Base-by-base conservation (phyloP, 73 alveolate species). In the Stentor roeselii region DNA sequence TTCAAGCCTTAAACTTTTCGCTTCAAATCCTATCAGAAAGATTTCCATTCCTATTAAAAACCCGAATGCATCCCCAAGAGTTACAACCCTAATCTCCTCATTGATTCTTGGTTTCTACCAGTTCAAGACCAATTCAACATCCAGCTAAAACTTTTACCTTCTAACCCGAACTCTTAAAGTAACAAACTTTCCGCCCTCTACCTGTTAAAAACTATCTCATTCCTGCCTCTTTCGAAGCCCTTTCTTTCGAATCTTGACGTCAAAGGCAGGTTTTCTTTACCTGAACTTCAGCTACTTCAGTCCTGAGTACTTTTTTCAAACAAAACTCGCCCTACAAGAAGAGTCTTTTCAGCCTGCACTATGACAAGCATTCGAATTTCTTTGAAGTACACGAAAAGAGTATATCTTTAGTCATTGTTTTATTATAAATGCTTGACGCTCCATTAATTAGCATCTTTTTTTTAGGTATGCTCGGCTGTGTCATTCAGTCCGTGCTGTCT, bases 341-440 rank as follows among this genome's bases (percentile, higher is more conserved):
- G n/a, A n/a, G 80, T 67, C 1, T 67, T 30, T 67, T 27, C 15
- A 30, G n/a, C 80, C 34, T 67, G 80, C 41, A 36, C 80, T 30
- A 40, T 67, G 2, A 67, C 80, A 27, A 32, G 41, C 11, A 67
- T 67, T 21, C 21, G 42, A 67, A 32, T 27, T 21, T 21, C n/a
- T n/a, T n/a, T 2, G 21, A 67, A 34, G 37, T 27, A 67, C 34
- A 67, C 34, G 37, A n/a, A n/a, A n/a, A n/a, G n/a, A n/a, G n/a
- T n/a, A n/a, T n/a, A n/a, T n/a, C n/a, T n/a, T n/a, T n/a, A n/a
- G n/a, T n/a, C n/a, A n/a, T n/a, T n/a, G n/a, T n/a, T n/a, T n/a
- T n/a, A n/a, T n/a, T n/a, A n/a, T n/a, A n/a, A n/a, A 58, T 58
- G 74, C 74, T 58, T 31, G 74, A 58, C 74, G 15, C 74, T 1